These are phyloP conservation scores for Amanita fuliginea DNA, from an alignment of 768 basidiomycete genomes.

Conservation along the genomic window DNA sequence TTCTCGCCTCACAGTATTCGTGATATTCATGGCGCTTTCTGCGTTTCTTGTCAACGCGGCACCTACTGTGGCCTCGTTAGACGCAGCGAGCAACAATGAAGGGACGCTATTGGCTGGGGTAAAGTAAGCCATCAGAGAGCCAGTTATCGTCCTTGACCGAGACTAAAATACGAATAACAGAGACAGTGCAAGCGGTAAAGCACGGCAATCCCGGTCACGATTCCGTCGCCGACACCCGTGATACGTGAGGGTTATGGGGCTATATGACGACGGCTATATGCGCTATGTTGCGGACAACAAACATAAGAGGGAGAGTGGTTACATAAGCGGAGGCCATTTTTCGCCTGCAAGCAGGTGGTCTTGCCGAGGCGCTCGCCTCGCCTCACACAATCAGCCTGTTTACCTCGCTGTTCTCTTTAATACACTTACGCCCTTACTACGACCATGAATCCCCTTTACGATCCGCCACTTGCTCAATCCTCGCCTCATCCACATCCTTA, in stretches of 20 bases:
- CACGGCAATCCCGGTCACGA: background rate
- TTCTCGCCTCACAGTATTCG: slow-evolving; percentile 3
- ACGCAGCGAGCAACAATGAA: background rate
- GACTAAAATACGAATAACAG: background rate
- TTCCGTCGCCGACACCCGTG: slow-evolving; percentile 12
- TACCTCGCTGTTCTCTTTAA: slow-evolving; percentile 2
- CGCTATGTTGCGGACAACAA: background rate
- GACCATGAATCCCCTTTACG: slow-evolving; percentile 36
- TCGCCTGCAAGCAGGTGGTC: background rate
- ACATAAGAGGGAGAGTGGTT: background rate
- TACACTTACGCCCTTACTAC: slow-evolving; percentile 13
- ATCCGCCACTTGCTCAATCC: slow-evolving; percentile 18
- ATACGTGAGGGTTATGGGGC: too few relatives aligned
- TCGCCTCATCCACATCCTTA: slow-evolving; percentile 62
- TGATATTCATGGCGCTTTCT: slow-evolving; percentile 5
- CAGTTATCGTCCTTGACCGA: background rate
- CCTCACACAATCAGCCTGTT: slow-evolving; percentile 11
- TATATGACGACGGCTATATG: too few relatives aligned
- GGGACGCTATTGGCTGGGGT: background rate
- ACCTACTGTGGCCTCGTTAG: background rate
- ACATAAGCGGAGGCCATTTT: background rate
- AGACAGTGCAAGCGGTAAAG: background rate
- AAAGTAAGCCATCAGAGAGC: background rate
- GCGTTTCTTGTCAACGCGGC: slow-evolving; percentile 4
- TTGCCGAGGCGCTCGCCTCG: slow-evolving; percentile 17